Evolutionary conservation across 371 early-diverging fungal genomes (phyloP), one percentile per base, ranked within the genome.

Genomic region (Capillidium heterosporum): DNA sequence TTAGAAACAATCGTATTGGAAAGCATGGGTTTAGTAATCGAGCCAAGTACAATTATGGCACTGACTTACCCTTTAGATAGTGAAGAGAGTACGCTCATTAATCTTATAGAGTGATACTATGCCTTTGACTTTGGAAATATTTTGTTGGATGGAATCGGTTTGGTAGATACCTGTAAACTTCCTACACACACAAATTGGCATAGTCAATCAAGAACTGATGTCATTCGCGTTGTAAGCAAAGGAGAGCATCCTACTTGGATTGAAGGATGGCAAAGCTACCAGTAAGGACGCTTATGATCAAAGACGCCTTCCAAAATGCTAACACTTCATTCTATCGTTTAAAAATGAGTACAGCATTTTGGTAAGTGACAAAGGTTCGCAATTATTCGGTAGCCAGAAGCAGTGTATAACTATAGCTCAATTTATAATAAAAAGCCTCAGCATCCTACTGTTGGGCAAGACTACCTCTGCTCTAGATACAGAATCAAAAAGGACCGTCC

Each of bases 401-500:
- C 46, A 44, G 46, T 57, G 59, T 68, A 66, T 75, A 19, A 58
- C 72, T 35, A 68, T 91, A 58, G 87, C 88, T 1, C 68, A 89
- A 11, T 85, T 87, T 1, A 62, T 89, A 26, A 60, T 87, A 29
- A 73, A 77, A 51, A 69, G 82, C 59, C 84, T 85, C 8, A 71
- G 71, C 41, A 72, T 87, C 48, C 68, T 90, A n/a, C 70, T 91
- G 2, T 63, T 90, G 56, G 94, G 91, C 64, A 91, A 94, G 65
- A 87, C 91, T 0, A 91, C 94, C 0, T 77, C 82, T 44, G 83
- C 85, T 0, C 63, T 91, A 32, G 91, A 93, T 75, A 71, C 83
- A 21, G 73, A 74, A 58, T 73, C 74, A 0, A 80, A 80, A 57
- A 65, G 70, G 10, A 59, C 79, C 26, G 78, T 81, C 0, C 78